Base-by-base conservation (phyloP, 2,329 filamentous ascomycete species). In the Fusarium illudens region DNA sequence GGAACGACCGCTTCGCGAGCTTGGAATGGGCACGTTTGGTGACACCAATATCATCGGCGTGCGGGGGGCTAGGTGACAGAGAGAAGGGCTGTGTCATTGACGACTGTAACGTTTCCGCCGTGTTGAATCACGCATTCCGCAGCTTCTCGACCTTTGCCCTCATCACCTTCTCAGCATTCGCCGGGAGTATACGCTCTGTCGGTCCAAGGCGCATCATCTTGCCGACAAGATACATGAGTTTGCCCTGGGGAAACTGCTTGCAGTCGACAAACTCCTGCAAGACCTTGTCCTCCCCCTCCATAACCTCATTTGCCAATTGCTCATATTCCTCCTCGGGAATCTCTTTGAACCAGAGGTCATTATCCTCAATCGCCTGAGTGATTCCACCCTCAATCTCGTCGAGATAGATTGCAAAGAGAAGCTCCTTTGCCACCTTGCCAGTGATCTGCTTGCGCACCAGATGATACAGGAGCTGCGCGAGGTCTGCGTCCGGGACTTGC, bases 191-290 rank as follows among this genome's bases (percentile, higher is more conserved):
- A 27, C 84, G 79, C 73, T 87, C 85, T 44, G 86, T 82, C 4
- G 82, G 81, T 0, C 86, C 87, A 2, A 82, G 71, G 5, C 81
- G 79, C 78, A 89, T 84, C 84, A 89, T 85, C 75, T 84, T 86
- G 19, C 87, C 87, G 6, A 89, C 83, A 3, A 89, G 78, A 68
- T 83, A 88, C 86, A 88, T 88, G 46, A 89, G 80, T 76, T 88
- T 89, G 1, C 87, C 86, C 60, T 85, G 80, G 0, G 86, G 86
- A 60, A 84, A 86, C 52, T 78, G 79, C 36, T 79, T 78, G 55
- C 80, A 81, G 32, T 73, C 65, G 34, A 77, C 62, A 63, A 88
- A 87, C 68, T 84, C 81, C 44, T 70, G 73, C 57, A 88, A 64
- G 1, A 85, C 77, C 60, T 80, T 79, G 1, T 83, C 79, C 67